Evolutionary conservation across 148 eudicot genomes (phyloP).

Genomic region (Cornus kousa): DNA sequence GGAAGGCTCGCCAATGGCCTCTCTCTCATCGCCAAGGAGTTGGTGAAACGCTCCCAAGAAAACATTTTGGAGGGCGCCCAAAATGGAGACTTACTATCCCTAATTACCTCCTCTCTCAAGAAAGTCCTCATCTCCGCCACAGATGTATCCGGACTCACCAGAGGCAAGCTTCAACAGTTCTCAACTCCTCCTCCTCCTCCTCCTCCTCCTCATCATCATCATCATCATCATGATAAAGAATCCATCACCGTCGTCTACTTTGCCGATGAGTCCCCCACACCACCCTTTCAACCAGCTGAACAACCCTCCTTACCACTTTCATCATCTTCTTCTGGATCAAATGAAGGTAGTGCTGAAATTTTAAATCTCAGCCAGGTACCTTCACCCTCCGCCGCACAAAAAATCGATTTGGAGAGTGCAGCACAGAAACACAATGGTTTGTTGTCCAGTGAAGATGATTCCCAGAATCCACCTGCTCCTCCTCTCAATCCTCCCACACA

Average conservation of each 20-base stretch:
- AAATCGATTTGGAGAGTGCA: not conserved
- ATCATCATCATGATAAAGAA: not conserved
- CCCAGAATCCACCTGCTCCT: constrained; percentile 12
- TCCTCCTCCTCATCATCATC: not conserved
- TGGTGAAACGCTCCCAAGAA: constrained; percentile 25
- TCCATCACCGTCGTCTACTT: not conserved
- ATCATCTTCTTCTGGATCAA: not conserved
- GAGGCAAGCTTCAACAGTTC: constrained; percentile 45
- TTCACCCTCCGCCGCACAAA: not conserved
- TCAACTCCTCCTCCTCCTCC: constrained; percentile 9
- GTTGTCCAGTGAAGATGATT: not conserved
- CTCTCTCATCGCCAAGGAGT: constrained; percentile 63
- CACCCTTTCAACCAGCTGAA: not conserved
- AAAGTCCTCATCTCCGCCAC: constrained; percentile 49
- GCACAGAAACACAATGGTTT: not conserved
- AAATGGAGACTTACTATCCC: constrained; percentile 30
- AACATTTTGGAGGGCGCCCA: constrained; percentile 11
- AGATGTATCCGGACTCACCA: constrained; percentile 69
- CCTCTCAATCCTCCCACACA: constrained; percentile 13
- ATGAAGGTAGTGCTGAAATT: not conserved
- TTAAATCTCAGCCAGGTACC: not conserved
- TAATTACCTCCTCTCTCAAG: constrained; percentile 31
- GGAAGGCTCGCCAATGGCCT: constrained; percentile 59
- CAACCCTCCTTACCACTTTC: not conserved
- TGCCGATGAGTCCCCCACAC: not conserved